Percentiles rank a stretch among this genome's conserved stretches.
These are phyloP conservation scores for Terana coerulea DNA, from an alignment of 768 basidiomycete species.

Conservation along the genomic window DNA sequence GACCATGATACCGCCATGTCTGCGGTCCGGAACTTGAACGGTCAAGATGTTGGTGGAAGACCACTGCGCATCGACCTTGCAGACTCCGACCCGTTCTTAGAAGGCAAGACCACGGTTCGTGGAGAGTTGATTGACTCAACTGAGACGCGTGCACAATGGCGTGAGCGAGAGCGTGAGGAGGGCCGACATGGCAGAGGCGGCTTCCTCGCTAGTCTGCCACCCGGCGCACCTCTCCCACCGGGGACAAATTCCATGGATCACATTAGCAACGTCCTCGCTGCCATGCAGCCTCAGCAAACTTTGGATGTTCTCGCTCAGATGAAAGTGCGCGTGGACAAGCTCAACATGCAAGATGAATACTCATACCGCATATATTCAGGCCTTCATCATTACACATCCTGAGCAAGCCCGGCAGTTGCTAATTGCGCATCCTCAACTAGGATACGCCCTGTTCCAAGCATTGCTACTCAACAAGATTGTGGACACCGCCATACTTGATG, in stretches of 20 bases:
- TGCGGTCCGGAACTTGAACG: conserved; percentile 94
- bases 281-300: conserved; percentile 77
- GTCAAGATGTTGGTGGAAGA: conserved; percentile 87
- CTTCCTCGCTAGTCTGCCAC: conserved; percentile 67
- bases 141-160: conserved; percentile 53
- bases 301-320: conserved; percentile 96
- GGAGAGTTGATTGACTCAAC: conserved; percentile 77
- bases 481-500: conserved; percentile 79
- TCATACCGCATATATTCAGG: conserved; percentile 43
- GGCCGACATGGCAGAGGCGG: conserved; percentile 26
- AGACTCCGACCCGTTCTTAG: conserved; percentile 88
- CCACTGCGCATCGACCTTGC: conserved; percentile 92
- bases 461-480: conserved; percentile 92
- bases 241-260: conserved; percentile 73
- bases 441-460: conserved; percentile 95
- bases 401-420: conserved; percentile 84
- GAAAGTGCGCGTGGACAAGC: conserved; percentile 64
- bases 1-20: conserved; percentile 96
- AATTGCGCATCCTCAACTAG: conserved; percentile 83
- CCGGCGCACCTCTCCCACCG: conserved; percentile 68
- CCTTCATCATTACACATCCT: conserved; percentile 87
- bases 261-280: conserved; percentile 83
- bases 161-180: conserved; percentile 42
- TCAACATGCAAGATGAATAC: not conserved
- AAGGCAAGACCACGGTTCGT: conserved; percentile 84